These are phyloP conservation scores for Micromonas pusilla DNA, from an alignment of 139 green algal genomes.

Conservation along the genomic window DNA sequence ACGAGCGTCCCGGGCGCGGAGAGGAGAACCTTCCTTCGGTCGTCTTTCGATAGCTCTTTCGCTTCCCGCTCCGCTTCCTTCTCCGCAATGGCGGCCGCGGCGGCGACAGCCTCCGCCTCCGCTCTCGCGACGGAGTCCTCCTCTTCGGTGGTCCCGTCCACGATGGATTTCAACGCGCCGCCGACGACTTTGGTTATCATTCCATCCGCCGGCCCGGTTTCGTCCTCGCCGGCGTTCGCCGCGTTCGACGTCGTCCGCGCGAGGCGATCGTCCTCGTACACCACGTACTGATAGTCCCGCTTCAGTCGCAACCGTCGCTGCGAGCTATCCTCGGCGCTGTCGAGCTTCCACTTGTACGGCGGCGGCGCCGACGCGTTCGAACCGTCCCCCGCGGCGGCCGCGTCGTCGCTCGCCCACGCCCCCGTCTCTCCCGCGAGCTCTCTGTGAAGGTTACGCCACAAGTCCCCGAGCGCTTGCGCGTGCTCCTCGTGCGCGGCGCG, in stretches of 20 bases:
- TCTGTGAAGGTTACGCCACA: neutral
- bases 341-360: slow-evolving; percentile 20
- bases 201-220: neutral
- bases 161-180: neutral
- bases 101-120: neutral
- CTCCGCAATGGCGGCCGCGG: neutral
- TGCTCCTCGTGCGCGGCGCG: neutral
- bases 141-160: neutral
- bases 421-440: neutral
- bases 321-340: slow-evolving; percentile 10
- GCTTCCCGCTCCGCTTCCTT: neutral
- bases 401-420: neutral
- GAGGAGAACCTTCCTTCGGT: neutral
- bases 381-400: neutral
- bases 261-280: neutral
- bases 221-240: too few relatives aligned
- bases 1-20: neutral
- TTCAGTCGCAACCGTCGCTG: slow-evolving; percentile 12
- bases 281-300: slow-evolving; percentile 5
- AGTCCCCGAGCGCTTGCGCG: neutral
- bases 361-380: neutral
- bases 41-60: neutral
- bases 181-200: neutral
- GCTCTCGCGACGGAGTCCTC: neutral
- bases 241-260: too few relatives aligned